phyloP scores from a whole-genome alignment of 139 green algal species.

The Chlorella sp. region DNA sequence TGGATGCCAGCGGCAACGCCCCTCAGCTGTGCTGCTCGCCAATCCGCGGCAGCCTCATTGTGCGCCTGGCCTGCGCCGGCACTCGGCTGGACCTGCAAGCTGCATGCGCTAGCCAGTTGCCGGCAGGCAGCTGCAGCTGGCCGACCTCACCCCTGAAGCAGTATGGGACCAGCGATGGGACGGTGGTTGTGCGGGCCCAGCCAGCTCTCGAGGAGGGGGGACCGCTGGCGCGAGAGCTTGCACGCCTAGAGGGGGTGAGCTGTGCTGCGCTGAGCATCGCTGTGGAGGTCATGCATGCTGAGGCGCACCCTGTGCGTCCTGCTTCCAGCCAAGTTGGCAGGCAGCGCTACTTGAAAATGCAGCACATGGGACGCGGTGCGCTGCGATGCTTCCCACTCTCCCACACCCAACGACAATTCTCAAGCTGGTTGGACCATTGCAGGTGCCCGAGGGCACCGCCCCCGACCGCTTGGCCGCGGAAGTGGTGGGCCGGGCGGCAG shows the following conservation, averaged over 20 bases:
- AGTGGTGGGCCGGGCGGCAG: neutral
- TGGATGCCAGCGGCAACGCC: neutral
- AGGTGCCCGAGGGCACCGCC: neutral
- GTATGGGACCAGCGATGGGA: neutral
- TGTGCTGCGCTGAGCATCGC: too few species aligned
- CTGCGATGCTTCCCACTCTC: too few species aligned
- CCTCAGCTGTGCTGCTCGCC: neutral
- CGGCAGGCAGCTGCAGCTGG: neutral
- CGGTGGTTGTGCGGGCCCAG: neutral
- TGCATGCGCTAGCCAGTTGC: neutral
- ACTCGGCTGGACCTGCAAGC: neutral
- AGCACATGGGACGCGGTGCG: too few species aligned
- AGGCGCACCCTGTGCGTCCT: too few species aligned
- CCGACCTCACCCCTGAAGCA: neutral
- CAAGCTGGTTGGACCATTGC: too few species aligned
- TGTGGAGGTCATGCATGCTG: too few species aligned
- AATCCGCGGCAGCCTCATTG: neutral
- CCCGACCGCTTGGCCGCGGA: neutral
- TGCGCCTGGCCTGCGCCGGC: slow-evolving; percentile 11
- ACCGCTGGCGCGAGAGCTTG: neutral
- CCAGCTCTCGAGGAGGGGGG: neutral
- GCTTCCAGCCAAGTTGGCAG: too few species aligned
- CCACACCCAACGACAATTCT: too few species aligned
- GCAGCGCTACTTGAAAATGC: too few species aligned
- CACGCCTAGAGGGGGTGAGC: neutral